Conservation (phyloP, 2,329 filamentous ascomycete genomes). For the Phaeosphaeriaceae sp. region DNA sequence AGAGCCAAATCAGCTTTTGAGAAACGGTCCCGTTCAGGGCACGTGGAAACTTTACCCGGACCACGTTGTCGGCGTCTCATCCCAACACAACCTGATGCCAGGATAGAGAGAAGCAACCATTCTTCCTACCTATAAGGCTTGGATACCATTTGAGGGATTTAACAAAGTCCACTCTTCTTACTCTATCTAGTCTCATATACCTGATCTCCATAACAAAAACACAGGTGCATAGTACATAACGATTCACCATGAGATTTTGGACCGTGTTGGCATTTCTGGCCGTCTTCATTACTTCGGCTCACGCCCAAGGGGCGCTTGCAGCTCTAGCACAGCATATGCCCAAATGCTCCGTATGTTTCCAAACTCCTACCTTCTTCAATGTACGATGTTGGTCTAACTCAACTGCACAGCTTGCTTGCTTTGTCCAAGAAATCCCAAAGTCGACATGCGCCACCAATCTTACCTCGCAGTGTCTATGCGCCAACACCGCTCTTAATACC, state of each 20-base stretch:
- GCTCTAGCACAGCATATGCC: slow-evolving; percentile 21
- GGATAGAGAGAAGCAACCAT: no score
- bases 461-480: slow-evolving; percentile 49
- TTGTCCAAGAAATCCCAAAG: slow-evolving; percentile 31
- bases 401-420: slow-evolving; percentile 23
- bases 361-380: neutral
- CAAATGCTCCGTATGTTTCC: slow-evolving; percentile 21
- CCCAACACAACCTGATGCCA: no score
- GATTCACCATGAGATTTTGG: slow-evolving; percentile 12
- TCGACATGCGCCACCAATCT: slow-evolving; percentile 49
- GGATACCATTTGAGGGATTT: neutral
- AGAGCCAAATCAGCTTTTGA: no score
- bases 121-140: no score
- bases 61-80: no score
- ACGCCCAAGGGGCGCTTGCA: slow-evolving; percentile 16
- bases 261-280: slow-evolving; percentile 8
- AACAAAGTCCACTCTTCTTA: neutral
- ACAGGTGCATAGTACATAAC: no score
- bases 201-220: slow-evolving; percentile 13
- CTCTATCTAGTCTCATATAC: neutral
- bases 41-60: no score
- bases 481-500: slow-evolving; percentile 39
- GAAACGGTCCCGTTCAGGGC: no score
- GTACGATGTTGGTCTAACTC: slow-evolving; percentile 2
- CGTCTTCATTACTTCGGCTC: slow-evolving; percentile 9